These are phyloP conservation scores for Globisporangium sylvaticum DNA, from an alignment of 352 stramenopile species.

Conservation along the genomic window DNA sequence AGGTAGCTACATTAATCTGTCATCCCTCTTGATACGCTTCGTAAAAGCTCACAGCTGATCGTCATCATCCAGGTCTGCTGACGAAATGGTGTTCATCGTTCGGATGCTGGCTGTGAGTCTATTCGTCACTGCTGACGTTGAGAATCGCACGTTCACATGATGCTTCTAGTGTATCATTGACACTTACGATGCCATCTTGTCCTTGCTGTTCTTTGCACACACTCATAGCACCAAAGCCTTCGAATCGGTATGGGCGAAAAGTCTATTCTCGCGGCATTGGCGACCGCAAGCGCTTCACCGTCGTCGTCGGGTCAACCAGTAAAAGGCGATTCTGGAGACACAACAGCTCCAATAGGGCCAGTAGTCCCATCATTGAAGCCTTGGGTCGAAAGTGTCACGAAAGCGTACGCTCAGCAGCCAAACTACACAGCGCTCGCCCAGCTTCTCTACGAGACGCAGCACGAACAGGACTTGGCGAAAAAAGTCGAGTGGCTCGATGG, in stretches of 20 bases:
- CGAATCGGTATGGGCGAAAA: constrained; percentile 82
- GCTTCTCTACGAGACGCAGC: constrained; percentile 31
- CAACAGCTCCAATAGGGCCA: neutral
- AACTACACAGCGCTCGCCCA: constrained; percentile 52
- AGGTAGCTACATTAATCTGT: neutral
- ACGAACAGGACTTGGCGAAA: constrained; percentile 19
- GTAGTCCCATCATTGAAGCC: constrained; percentile 16
- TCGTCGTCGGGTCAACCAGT: neutral
- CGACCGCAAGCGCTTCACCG: constrained; percentile 30
- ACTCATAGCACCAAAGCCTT: constrained; percentile 70
- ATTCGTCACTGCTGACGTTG: neutral
- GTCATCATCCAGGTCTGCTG: constrained; percentile 26
- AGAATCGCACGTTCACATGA: neutral
- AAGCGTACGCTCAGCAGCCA: constrained; percentile 65
- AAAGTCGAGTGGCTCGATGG: constrained; percentile 29
- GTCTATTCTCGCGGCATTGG: constrained; percentile 66
- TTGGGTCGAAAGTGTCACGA: constrained; percentile 62
- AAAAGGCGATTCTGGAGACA: neutral
- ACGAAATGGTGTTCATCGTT: constrained; percentile 62
- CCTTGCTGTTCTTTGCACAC: neutral
- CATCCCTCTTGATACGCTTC: neutral
- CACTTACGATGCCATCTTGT: neutral
- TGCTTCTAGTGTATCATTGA: neutral
- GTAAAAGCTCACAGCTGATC: neutral
- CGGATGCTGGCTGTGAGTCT: constrained; percentile 69